Conservation (phyloP, 2,329 filamentous ascomycete genomes). For the Ilyonectria mors-panacis region DNA sequence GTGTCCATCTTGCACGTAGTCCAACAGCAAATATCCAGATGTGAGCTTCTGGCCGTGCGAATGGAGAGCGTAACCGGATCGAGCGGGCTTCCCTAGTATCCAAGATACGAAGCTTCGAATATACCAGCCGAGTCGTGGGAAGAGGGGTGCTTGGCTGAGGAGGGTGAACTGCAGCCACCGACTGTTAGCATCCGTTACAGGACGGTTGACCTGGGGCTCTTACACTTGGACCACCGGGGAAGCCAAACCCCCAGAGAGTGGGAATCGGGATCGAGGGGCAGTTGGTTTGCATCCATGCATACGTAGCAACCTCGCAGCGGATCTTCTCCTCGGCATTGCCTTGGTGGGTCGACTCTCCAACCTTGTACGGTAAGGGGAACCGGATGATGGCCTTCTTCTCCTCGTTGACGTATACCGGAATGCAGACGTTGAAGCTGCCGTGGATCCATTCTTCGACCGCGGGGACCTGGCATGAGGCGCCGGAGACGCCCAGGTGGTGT, state of each 20-base stretch:
- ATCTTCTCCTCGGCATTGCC: slow-evolving; percentile 61
- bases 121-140: slow-evolving; percentile 21
- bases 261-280: slow-evolving; percentile 43
- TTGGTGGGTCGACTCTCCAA: slow-evolving; percentile 54
- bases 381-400: slow-evolving; percentile 38
- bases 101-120: slow-evolving; percentile 6
- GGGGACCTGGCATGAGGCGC: slow-evolving; percentile 21
- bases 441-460: slow-evolving; percentile 47
- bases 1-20: slow-evolving; percentile 27
- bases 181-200: not conserved
- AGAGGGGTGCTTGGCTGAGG: slow-evolving; percentile 18
- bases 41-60: slow-evolving; percentile 8
- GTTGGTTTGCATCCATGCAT: slow-evolving; percentile 44
- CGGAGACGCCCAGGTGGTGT: slow-evolving; percentile 24
- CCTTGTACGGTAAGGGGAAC: slow-evolving; percentile 53
- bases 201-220: not conserved
- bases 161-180: slow-evolving; percentile 20
- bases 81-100: slow-evolving; percentile 4
- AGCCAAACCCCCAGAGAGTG: slow-evolving; percentile 40
- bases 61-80: not conserved
- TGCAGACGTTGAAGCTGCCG: slow-evolving; percentile 56
- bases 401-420: slow-evolving; percentile 44
- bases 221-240: slow-evolving; percentile 23
- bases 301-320: slow-evolving; percentile 40
- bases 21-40: slow-evolving; percentile 27